A percentile compares a stretch with the other conserved stretches of the same genome.
These are phyloP conservation scores for Lachnellula hyalina DNA, from an alignment of 2,329 filamentous ascomycete species.

Conservation along the genomic window DNA sequence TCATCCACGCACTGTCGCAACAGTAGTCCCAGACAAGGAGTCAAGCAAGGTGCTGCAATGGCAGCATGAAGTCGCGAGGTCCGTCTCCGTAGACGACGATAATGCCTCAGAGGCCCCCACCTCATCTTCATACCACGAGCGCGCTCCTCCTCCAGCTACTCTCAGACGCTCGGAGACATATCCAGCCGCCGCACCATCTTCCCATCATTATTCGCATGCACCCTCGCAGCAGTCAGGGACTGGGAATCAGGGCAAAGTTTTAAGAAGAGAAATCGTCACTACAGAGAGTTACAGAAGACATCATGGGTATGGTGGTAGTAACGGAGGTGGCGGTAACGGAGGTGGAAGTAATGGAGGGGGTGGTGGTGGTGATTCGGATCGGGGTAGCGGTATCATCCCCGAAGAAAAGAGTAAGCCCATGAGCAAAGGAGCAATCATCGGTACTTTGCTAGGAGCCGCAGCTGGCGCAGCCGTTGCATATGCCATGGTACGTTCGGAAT, in stretches of 20 bases:
- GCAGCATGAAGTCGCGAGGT: constrained; percentile 36
- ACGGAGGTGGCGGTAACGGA: constrained; percentile 43
- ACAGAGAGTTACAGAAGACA: constrained; percentile 5
- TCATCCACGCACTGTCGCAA: constrained; percentile 17
- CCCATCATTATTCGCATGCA: neutral
- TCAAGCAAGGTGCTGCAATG: constrained; percentile 38
- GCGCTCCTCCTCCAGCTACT: neutral
- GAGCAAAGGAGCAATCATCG: constrained; percentile 50
- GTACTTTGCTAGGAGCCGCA: constrained; percentile 72
- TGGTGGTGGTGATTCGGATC: no score
- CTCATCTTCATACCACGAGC: neutral
- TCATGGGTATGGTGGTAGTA: neutral
- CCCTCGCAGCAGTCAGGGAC: neutral
- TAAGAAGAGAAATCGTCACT: constrained; percentile 3
- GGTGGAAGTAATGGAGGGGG: constrained; percentile 43
- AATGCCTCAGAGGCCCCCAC: no score
- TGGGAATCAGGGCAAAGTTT: neutral
- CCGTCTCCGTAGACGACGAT: constrained; percentile 3
- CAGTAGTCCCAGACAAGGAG: constrained; percentile 26
- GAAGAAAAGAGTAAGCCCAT: no score
- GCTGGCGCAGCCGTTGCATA: constrained; percentile 75
- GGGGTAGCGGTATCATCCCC: no score
- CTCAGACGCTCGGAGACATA: constrained; percentile 2
- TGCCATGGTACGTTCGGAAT: constrained; percentile 60
- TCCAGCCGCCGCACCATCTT: neutral